These are phyloP conservation scores for Lithocarpus polystachyus DNA, from an alignment of 306 rosid species.

Conservation along the genomic window DNA sequence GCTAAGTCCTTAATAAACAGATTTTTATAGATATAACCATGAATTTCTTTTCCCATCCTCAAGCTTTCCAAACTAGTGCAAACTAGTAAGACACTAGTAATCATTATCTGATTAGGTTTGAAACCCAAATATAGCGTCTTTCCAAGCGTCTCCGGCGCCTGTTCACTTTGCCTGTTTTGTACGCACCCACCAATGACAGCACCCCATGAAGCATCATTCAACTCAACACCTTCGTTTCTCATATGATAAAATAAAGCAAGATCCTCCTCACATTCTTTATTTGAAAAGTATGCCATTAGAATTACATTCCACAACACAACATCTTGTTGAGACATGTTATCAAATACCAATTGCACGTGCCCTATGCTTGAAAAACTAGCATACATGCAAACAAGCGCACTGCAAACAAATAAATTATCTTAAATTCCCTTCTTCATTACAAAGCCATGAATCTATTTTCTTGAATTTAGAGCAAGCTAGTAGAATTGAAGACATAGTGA, in stretches of 20 bases:
- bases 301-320: conserved; percentile 53
- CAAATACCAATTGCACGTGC: conserved; percentile 40
- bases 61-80: conserved; percentile 46
- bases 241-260: conserved; percentile 31
- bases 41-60: conserved; percentile 50
- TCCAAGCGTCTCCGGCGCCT: conserved; percentile 42
- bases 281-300: conserved; percentile 42
- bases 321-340: conserved; percentile 41
- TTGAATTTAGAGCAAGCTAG: conserved; percentile 38
- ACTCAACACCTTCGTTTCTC: conserved; percentile 34
- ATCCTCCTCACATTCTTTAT: conserved; percentile 42
- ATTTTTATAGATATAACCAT: conserved; percentile 44
- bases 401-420: conserved; percentile 36
- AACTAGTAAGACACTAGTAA: conserved; percentile 47
- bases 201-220: conserved; percentile 50
- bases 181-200: conserved; percentile 54
- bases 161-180: conserved; percentile 38
- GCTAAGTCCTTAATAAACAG: conserved; percentile 35
- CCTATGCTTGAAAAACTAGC: conserved; percentile 38
- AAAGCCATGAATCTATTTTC: conserved; percentile 46
- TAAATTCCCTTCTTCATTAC: conserved; percentile 32
- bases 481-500: conserved; percentile 40
- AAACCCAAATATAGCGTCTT: conserved; percentile 47
- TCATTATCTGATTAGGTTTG: conserved; percentile 47
- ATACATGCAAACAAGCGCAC: conserved; percentile 44